phyloP scores from a whole-genome alignment of 768 basidiomycete species.

The Kwoniella botswanensis region DNA sequence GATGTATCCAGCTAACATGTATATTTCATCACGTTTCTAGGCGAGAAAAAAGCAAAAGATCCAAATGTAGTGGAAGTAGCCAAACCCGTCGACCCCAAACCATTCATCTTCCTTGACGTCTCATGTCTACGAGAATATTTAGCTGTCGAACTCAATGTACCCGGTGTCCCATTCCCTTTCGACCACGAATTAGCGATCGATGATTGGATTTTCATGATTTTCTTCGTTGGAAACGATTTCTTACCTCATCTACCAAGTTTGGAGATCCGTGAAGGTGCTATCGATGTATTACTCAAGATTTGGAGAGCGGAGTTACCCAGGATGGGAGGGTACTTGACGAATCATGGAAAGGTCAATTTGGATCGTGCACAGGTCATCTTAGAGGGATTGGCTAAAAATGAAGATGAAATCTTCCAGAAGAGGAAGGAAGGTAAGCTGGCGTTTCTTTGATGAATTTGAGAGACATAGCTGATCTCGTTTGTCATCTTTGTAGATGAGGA shows the following conservation, averaged over 20 bases:
- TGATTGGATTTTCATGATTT: constrained; percentile 99
- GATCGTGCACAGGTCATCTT: constrained; percentile 89
- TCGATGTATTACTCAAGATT: constrained; percentile 93
- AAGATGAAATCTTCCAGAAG: constrained; percentile 92
- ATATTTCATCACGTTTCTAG: constrained; percentile 45
- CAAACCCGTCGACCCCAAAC: constrained; percentile 74
- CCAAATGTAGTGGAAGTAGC: constrained; percentile 60
- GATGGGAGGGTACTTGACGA: constrained; percentile 97
- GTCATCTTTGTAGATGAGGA: constrained; percentile 72
- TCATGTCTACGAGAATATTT: constrained; percentile 94
- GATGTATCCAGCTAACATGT: background rate
- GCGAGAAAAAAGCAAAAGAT: constrained; percentile 67
- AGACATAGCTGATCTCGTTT: background rate
- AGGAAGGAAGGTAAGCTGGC: constrained; percentile 82
- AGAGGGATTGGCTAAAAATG: constrained; percentile 88
- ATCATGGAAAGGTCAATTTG: constrained; percentile 86
- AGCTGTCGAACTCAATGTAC: constrained; percentile 88
- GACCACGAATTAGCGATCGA: constrained; percentile 95
- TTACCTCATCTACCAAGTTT: constrained; percentile 90
- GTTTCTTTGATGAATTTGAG: background rate
- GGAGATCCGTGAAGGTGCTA: constrained; percentile 98
- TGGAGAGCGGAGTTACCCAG: constrained; percentile 91
- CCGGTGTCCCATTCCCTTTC: constrained; percentile 80
- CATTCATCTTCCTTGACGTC: constrained; percentile 99
- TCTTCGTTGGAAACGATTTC: constrained; percentile 97